phyloP scores from a whole-genome alignment of 352 stramenopile species.

The Globisporangium spinosum region DNA sequence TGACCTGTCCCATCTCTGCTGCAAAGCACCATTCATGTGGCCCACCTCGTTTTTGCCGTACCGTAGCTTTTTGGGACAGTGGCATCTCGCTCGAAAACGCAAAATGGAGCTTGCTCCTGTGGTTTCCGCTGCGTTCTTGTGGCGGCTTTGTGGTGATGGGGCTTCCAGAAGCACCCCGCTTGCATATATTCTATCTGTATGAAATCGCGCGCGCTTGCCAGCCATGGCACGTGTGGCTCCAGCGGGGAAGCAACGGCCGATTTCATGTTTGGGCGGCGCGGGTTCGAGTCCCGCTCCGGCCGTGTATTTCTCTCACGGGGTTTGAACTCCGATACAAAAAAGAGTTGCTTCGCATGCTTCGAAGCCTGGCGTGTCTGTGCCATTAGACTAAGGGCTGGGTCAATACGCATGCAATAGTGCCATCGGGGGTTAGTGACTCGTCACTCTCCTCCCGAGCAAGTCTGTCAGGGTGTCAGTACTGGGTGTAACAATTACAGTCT shows the following conservation, averaged over 20 bases:
- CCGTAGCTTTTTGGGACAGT: neutral
- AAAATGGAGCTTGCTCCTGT: neutral
- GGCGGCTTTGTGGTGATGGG: neutral
- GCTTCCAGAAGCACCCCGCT: neutral
- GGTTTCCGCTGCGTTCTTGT: neutral
- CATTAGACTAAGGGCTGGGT: constrained; percentile 90
- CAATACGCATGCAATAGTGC: constrained; percentile 82
- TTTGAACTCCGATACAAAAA: constrained; percentile 1
- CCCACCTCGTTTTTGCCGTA: neutral
- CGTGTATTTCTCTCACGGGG: constrained; percentile 9
- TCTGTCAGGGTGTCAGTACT: constrained; percentile 86
- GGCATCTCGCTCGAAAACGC: neutral
- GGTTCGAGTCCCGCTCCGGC: constrained; percentile 55
- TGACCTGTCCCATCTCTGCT: neutral
- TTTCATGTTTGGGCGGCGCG: constrained; percentile 23
- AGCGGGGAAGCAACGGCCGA: constrained; percentile 7
- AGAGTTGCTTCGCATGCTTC: constrained; percentile 54
- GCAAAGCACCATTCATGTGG: neutral
- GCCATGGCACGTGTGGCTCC: constrained; percentile 4
- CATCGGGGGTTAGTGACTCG: constrained; percentile 4
- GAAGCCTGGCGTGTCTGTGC: constrained; percentile 86
- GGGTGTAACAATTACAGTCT: constrained; percentile 50
- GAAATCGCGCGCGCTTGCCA: neutral
- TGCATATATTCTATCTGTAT: constrained; percentile 9
- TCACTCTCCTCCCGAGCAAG: constrained; percentile 14